Base-by-base conservation (phyloP, 305 asterid species). In the Fraxinus floribunda region DNA sequence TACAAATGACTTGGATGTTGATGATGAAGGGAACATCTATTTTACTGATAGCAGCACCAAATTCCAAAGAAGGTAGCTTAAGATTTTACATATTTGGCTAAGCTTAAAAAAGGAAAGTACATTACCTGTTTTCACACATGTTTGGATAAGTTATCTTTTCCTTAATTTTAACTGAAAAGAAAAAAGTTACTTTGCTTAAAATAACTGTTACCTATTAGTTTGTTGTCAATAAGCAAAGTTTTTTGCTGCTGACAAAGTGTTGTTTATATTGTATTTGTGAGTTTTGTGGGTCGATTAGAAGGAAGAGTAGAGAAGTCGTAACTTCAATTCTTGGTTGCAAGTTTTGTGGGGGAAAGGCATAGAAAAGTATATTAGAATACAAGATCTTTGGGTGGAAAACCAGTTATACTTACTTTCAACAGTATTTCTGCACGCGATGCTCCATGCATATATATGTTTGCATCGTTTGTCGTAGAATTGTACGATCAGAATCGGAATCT, bases 11-110 rank as follows among this genome's bases (percentile, higher is more conserved):
- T 83, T 95, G 79, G 99, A 95, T 83, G 78, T 94, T 78, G 99
- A 95, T 41, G 90, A 89, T 8, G 92, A 93, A 35, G 98, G 98
- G 82, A 93, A 90, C 79, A 77, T 95, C 46, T 95, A 94, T 86
- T 94, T 95, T 86, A 92, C 98, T 0, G 98, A 93, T 86, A 95
- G 99, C 93, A 94, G 98, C 91, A 85, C 92, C 60, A 88, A 81
- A 3, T 95, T 90, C 78, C 90, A 84, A 82, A 88, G 99, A 80
- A 94, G 99, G 99, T 94, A 88, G 75, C 79, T 76, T 6, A 0
- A 71, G 76, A 13, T 16, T 20, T 71, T 32, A 71, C 44, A 1
- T 71, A 0, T 71, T 71, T 71, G 44, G 41, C 41, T 70, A 13
- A 70, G 44, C 41, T 70, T 70, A 29, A 70, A 15, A 13, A 10